phyloP scores from a whole-genome alignment of 768 basidiomycete species.

The Suillus spraguei region DNA sequence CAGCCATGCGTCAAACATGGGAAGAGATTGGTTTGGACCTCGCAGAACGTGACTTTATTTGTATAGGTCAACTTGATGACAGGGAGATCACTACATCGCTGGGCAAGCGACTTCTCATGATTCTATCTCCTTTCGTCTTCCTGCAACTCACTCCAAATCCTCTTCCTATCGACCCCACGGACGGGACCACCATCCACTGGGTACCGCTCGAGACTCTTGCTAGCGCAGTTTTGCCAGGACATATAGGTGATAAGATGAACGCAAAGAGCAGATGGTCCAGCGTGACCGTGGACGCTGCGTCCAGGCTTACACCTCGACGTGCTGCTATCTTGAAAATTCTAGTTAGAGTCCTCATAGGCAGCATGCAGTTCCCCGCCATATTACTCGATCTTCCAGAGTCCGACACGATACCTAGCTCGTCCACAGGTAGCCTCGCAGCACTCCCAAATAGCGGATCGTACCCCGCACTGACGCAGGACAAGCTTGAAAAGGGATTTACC shows the following conservation, averaged over 20 bases:
- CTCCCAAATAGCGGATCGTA: conserved; percentile 24
- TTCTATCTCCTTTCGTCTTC: conserved; percentile 94
- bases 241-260: conserved; percentile 10
- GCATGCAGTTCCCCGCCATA: conserved; percentile 87
- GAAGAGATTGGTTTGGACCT: conserved; percentile 98
- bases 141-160: conserved; percentile 77
- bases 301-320: conserved; percentile 84
- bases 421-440: conserved; percentile 20
- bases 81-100: conserved; percentile 97
- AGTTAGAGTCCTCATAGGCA: conserved; percentile 80
- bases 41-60: conserved; percentile 87
- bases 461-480: conserved; percentile 39
- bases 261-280: conserved; percentile 71
- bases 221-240: conserved; percentile 44
- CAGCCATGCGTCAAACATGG: conserved; percentile 97
- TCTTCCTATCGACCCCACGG: conserved; percentile 73
- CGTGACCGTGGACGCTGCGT: conserved; percentile 94
- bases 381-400: conserved; percentile 45
- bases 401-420: conserved; percentile 3
- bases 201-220: conserved; percentile 68
- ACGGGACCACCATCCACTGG: conserved; percentile 83
- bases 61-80: conserved; percentile 93
- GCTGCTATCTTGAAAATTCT: conserved; percentile 68
- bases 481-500: conserved; percentile 45
- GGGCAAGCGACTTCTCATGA: conserved; percentile 96